Conservation (phyloP, 495 filamentous ascomycete species). For the Neurospora sp. region DNA sequence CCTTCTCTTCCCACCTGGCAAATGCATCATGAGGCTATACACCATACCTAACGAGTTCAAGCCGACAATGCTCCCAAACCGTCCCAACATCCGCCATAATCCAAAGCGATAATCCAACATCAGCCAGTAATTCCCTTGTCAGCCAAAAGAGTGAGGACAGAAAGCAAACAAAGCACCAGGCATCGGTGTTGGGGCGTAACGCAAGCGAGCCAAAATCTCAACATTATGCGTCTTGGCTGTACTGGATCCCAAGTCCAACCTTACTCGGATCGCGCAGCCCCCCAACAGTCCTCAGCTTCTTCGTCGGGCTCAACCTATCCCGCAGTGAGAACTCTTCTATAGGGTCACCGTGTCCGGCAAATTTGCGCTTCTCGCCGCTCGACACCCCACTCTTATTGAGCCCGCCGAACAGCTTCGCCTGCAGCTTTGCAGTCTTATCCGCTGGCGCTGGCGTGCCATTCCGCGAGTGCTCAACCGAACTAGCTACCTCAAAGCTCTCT, state of each 20-base stretch:
- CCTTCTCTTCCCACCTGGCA: neutral
- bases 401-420: constrained; percentile 60
- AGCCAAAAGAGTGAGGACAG: neutral
- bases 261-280: constrained; percentile 21
- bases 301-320: constrained; percentile 36
- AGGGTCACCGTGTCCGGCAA: constrained; percentile 30
- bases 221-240: constrained; percentile 23
- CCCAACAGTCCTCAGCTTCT: constrained; percentile 48
- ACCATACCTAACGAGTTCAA: neutral
- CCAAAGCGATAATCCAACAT: neutral
- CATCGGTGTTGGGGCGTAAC: neutral
- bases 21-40: neutral
- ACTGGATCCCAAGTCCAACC: constrained; percentile 58
- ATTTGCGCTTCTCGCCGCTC: constrained; percentile 47
- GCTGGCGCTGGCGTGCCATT: constrained; percentile 32
- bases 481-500: constrained; percentile 39
- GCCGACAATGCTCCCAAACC: neutral
- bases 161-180: neutral
- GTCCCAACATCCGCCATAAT: neutral
- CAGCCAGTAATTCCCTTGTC: neutral
- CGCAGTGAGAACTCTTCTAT: constrained; percentile 13
- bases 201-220: neutral
- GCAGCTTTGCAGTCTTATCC: constrained; percentile 40
- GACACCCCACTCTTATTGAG: constrained; percentile 45
- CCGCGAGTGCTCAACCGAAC: constrained; percentile 30